phyloP scores from a whole-genome alignment of 1,284 basidiomycete species.

The Anthracocystis panici-leucophaei region DNA sequence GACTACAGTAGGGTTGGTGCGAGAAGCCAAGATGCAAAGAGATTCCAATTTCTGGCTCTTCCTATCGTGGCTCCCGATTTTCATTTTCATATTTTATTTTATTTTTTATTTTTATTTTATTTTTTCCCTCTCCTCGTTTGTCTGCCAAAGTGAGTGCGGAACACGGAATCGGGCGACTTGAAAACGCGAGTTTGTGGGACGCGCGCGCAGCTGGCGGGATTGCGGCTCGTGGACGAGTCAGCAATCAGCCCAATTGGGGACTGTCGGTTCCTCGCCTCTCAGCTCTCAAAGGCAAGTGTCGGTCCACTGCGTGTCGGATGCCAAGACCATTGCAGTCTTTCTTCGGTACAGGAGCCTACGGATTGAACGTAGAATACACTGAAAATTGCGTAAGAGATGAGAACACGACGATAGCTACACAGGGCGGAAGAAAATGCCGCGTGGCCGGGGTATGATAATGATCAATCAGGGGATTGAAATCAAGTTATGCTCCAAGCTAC shows the following conservation, averaged over 20 bases:
- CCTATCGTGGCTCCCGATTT: conserved; percentile 4
- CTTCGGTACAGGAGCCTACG: too few species aligned
- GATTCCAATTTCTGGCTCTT: conserved; percentile 7
- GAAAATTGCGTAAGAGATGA: neutral
- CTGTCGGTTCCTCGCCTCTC: too few species aligned
- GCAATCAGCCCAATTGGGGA: too few species aligned
- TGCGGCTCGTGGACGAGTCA: too few species aligned
- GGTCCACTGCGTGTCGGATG: too few species aligned
- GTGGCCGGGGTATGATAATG: conserved; percentile 14
- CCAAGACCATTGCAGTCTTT: too few species aligned
- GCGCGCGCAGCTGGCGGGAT: too few species aligned
- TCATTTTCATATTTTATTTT: neutral
- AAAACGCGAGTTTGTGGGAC: neutral
- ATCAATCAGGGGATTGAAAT: neutral
- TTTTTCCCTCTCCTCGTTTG: neutral
- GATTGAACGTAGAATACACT: conserved; percentile 3
- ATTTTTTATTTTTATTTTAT: neutral
- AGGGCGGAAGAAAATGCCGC: neutral
- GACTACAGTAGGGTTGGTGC: neutral
- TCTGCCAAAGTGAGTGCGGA: too few species aligned
- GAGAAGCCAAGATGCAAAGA: neutral
- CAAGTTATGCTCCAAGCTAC: conserved; percentile 2
- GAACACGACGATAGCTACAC: too few species aligned
- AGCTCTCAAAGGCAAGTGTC: too few species aligned
- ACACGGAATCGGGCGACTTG: conserved; percentile 1